Evolutionary conservation across 257 asterid genomes (phyloP), one percentile per base, ranked within the genome.

Genomic region (Solanum verrucosum): DNA sequence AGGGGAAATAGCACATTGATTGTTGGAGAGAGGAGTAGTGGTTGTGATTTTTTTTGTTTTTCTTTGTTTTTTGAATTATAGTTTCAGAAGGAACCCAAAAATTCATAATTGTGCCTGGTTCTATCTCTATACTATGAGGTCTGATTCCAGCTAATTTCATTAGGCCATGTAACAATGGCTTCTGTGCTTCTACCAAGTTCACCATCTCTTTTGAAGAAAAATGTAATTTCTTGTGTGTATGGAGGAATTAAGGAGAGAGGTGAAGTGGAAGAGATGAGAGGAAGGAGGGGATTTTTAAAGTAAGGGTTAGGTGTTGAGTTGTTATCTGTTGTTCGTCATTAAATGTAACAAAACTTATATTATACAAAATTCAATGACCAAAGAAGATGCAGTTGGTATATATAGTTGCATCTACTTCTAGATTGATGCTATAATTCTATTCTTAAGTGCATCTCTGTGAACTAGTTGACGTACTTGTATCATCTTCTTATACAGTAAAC

Each of bases 41-140:
- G 88, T 82, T 74, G 87, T 75, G 89, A 85, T 42, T 83, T 91
- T 91, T 89, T 18, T 88, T 89, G 56, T 89, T 63, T 4, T 72
- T 91, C 77, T 90, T 90, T 21, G 88, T 84, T 78, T 89, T 93
- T 29, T 87, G 86, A 31, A 71, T 71, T 40, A 93, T 35, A 71
- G 97, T 94, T 78, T 93, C 97, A 3, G 56, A 34, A 2, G 98
- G 98, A 14, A 94, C 93, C 98, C 98, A 95, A 21, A 94, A 84
- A 92, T 88, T 93, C 96, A 94, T 93, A 5, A 87, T 77, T 5
- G 98, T 94, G 56, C 95, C 98, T 3, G 91, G 70, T 34, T 91
- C 91, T 86, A 94, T 92, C 38, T 92, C 93, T 20, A 94, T 88
- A 1, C 93, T 63, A 90, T 92, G 93, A 5, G 95, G 97, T 59